Evolutionary conservation across 2,329 filamentous ascomycete genomes (phyloP), one percentile per base, ranked within the genome.

Genomic region (Diplodia corticola): DNA sequence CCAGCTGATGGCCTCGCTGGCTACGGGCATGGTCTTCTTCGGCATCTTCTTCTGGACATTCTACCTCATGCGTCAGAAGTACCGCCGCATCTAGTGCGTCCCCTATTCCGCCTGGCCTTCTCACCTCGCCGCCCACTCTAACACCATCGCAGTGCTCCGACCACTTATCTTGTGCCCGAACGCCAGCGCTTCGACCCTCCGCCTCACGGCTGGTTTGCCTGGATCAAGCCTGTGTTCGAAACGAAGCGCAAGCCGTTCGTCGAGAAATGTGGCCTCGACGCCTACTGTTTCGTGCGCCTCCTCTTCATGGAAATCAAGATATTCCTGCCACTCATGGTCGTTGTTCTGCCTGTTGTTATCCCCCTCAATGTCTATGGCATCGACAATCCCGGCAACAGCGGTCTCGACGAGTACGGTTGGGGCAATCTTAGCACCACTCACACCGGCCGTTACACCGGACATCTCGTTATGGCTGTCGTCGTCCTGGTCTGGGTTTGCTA

Each of bases 221-320:
- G 85, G 85, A 77, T 86, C 57, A 73, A 75, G 15, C 83, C 85
- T 3, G 64, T 63, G 33, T 63, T 66, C 26, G 37, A 49, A 5
- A 66, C 64, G 9, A 61, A 54, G 35, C 55, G 64, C 55, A 35
- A 35, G 20, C 35, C 33, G 7, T 79, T 77, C 37, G 75, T 79
- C 5, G 70, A 76, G 24, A 71, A 76, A 65, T 72, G 74, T 64
- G 95, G 95, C 20, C 86, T 99, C 10, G 95, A 99, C 76, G 93
- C 94, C 73, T 99, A 97, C 80, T 97, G 98, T 82, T 99, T 99
- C 77, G 84, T 99, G 1, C 91, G 96, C 69, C 99, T 97, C 74
- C 85, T 93, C 28, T 88, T 90, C 68, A 90, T 91, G 73, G 86
- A 98, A 5, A 85, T 98, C 50, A 89, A 97, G 75, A 96, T 99